These are phyloP conservation scores for Coniochaeta hoffmannii DNA, from an alignment of 2,329 filamentous ascomycete genomes.

Conservation along the genomic window DNA sequence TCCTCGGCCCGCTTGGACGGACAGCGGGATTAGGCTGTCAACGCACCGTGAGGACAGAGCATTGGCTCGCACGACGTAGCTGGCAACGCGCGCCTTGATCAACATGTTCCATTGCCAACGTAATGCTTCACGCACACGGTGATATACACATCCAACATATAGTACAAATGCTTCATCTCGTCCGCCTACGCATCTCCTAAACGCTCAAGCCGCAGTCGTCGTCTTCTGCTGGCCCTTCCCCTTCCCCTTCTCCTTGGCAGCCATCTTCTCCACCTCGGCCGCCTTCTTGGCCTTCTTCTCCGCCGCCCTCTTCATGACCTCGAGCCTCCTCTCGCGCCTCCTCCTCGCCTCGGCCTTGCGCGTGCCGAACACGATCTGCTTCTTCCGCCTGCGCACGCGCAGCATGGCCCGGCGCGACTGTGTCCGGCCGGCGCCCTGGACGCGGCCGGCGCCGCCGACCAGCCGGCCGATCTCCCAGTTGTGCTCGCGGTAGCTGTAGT, in stretches of 20 bases:
- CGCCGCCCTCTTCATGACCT: slow-evolving; percentile 7
- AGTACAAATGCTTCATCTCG: not conserved
- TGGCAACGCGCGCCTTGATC: not conserved
- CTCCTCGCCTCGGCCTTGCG: not conserved
- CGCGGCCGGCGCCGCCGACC: slow-evolving; percentile 23
- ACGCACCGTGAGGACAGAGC: too few species aligned
- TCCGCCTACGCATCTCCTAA: not conserved
- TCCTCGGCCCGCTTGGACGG: too few species aligned
- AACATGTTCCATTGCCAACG: not conserved
- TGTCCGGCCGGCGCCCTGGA: slow-evolving; percentile 31
- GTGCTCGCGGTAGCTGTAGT: slow-evolving; percentile 54
- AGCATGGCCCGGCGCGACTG: slow-evolving; percentile 42
- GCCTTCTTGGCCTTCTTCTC: slow-evolving; percentile 16
- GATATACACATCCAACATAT: not conserved
- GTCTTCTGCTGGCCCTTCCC: slow-evolving; percentile 12
- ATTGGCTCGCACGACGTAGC: too few species aligned
- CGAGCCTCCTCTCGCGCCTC: slow-evolving; percentile 9
- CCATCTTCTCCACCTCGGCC: slow-evolving; percentile 14
- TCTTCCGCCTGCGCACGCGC: slow-evolving; percentile 20
- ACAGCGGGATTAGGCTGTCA: too few species aligned
- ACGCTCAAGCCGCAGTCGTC: slow-evolving; percentile 8
- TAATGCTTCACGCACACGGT: not conserved
- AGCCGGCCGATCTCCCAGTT: slow-evolving; percentile 52
- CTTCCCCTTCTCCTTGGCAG: slow-evolving; percentile 15
- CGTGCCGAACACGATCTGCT: slow-evolving; percentile 9